Percentiles rank a stretch among this genome's conserved stretches.
phyloP scores from a whole-genome alignment of 2,329 filamentous ascomycete species.

The Sclerotinia sclerotiorum region DNA sequence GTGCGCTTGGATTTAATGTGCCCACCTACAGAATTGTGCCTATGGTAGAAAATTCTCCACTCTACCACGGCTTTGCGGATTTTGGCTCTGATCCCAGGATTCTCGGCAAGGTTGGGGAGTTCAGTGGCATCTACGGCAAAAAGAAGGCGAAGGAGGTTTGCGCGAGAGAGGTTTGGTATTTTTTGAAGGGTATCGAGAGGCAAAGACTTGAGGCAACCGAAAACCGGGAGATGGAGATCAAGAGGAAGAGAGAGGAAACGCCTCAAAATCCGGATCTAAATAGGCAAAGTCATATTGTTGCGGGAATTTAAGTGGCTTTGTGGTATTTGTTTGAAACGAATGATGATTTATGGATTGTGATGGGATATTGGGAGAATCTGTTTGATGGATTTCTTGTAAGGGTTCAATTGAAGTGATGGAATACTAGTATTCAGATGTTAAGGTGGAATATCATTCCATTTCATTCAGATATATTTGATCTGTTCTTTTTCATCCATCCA shows the following conservation, averaged over 20 bases:
- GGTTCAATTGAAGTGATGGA: not conserved
- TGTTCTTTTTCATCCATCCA: not conserved
- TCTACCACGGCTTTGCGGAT: constrained; percentile 36
- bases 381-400: no score
- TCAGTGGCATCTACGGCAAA: constrained; percentile 47
- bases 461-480: not conserved
- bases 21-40: constrained; percentile 33
- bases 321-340: not conserved
- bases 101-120: constrained; percentile 44
- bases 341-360: not conserved
- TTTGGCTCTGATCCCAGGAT: constrained; percentile 37
- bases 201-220: constrained; percentile 30
- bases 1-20: constrained; percentile 31
- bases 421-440: not conserved
- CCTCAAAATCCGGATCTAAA: not conserved
- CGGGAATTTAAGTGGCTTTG: not conserved
- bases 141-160: constrained; percentile 51
- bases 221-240: constrained; percentile 26
- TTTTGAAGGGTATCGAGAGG: constrained; percentile 43
- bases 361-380: not conserved
- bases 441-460: not conserved
- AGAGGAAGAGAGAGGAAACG: not conserved
- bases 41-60: constrained; percentile 19
- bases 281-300: not conserved
- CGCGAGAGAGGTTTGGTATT: constrained; percentile 44